A percentile compares a stretch with the other conserved stretches of the same genome.
These are phyloP conservation scores for Neurospora tetrasperma DNA, from an alignment of 495 filamentous ascomycete genomes.

Conservation along the genomic window DNA sequence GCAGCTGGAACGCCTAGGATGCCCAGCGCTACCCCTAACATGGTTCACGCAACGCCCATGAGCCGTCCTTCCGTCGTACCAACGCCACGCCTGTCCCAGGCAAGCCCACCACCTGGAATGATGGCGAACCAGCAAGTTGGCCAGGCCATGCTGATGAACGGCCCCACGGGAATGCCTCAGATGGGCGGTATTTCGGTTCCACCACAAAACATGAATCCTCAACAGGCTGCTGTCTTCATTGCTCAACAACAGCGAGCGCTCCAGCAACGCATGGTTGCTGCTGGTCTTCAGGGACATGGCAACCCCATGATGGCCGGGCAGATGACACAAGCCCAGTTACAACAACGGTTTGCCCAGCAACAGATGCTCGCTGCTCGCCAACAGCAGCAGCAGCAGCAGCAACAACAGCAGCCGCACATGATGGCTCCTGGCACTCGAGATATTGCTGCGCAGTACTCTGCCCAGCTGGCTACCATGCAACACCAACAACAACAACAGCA, in stretches of 20 bases:
- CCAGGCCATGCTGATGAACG: conserved; percentile 38
- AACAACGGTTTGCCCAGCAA: conserved; percentile 31
- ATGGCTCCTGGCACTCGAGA: conserved; percentile 9
- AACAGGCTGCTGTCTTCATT: conserved; percentile 25
- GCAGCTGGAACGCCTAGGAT: conserved; percentile 73
- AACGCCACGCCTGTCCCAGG: conserved; percentile 61
- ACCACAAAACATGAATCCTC: conserved; percentile 6
- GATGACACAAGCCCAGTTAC: conserved; percentile 18
- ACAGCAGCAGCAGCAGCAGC: conserved; percentile 10
- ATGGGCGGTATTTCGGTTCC: conserved; percentile 12
- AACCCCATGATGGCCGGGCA: conserved; percentile 29
- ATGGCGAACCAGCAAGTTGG: conserved; percentile 46
- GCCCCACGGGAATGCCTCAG: conserved; percentile 32
- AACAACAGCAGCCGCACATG: conserved; percentile 20
- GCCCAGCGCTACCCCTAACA: conserved; percentile 66
- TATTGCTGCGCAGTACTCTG: conserved; percentile 25
- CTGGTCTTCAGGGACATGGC: conserved; percentile 19
- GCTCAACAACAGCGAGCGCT: conserved; percentile 47
- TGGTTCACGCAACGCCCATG: conserved; percentile 60
- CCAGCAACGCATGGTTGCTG: conserved; percentile 32
- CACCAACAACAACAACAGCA: conserved; percentile 24
- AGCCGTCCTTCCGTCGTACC: conserved; percentile 57
- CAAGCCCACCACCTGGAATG: conserved; percentile 51
- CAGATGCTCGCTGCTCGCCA: conserved; percentile 12
- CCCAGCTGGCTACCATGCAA: conserved; percentile 23